phyloP scores from a whole-genome alignment of 805 yeast species.

The Metschnikowia sp. region DNA sequence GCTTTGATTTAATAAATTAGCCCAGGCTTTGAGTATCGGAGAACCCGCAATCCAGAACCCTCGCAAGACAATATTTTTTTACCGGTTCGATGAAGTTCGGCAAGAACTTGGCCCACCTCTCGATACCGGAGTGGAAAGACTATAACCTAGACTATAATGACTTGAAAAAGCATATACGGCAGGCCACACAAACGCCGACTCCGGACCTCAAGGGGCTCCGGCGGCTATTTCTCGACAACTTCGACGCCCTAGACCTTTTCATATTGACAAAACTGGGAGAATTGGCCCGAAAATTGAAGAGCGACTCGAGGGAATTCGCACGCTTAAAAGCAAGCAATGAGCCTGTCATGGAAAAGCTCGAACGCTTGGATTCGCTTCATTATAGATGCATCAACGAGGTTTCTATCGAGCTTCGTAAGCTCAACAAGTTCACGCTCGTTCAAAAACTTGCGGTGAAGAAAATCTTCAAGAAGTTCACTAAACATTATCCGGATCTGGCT shows the following conservation, averaged over 20 bases:
- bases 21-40: too few relatives aligned
- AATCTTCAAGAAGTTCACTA: constrained; percentile 64
- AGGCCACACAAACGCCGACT: constrained; percentile 41
- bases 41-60: too few relatives aligned
- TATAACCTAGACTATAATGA: constrained; percentile 83
- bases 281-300: constrained; percentile 45
- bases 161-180: constrained; percentile 61
- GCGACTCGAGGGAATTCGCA: constrained; percentile 21
- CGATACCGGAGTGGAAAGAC: constrained; percentile 85
- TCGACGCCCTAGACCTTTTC: constrained; percentile 59
- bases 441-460: constrained; percentile 75
- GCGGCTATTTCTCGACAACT: constrained; percentile 50
- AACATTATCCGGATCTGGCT: constrained; percentile 35
- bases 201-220: constrained; percentile 34
- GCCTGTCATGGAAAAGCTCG: constrained; percentile 9
- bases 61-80: neutral
- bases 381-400: constrained; percentile 37
- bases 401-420: constrained; percentile 52
- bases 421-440: constrained; percentile 66
- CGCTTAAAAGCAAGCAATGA: constrained; percentile 8
- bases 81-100: constrained; percentile 74
- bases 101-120: constrained; percentile 63
- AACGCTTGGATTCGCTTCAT: constrained; percentile 26
- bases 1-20: too few relatives aligned
- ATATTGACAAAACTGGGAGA: constrained; percentile 68